Evolutionary conservation across 345 rosid genomes (phyloP), one percentile per base, ranked within the genome.

Genomic region (Cochlearia excelsa): DNA sequence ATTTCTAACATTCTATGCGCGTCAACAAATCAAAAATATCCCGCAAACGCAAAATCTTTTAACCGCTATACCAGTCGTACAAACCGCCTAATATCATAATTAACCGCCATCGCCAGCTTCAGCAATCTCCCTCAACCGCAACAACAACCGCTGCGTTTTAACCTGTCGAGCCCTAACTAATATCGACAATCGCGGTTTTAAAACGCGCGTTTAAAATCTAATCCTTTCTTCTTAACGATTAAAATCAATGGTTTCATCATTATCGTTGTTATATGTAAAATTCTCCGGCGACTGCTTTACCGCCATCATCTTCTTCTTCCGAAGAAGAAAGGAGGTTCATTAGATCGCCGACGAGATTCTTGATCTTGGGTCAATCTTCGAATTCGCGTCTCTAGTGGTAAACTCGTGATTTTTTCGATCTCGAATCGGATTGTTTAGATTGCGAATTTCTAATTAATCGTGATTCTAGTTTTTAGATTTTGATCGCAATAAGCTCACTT

Each of bases 131-230:
- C 23, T 16, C 23, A 16, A 16, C 23, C 23, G 23, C 23, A 16
- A 16, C 23, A 16, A 16, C 23, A 16, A 16, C 23, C 23, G 23
- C 23, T 16, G 23, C 23, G 23, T 16, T 16, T 16, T 0, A 16
- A 16, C 23, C 23, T 0, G 23, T 16, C 23, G 23, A 16, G 23
- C 23, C n/a, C n/a, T 6, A 40, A 54, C 10, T 23, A 11, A 16
- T 47, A 54, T 39, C 33, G 26, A 46, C 30, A 54, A 33, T 28
- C 71, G 65, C 42, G 34, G 1, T 31, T 34, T 16, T 44, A 26
- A 67, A 51, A 59, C 66, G 72, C 42, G 54, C 41, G 72, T 52
- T 59, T 58, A 49, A 3, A 7, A 37, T 16, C 23, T 7, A 45
- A 59, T 9, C n/a, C 30, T 49, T 43, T 52, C 10, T 47, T 34